phyloP scores from a whole-genome alignment of 2,329 filamentous ascomycete genomes.

The Shiraia sp. region DNA sequence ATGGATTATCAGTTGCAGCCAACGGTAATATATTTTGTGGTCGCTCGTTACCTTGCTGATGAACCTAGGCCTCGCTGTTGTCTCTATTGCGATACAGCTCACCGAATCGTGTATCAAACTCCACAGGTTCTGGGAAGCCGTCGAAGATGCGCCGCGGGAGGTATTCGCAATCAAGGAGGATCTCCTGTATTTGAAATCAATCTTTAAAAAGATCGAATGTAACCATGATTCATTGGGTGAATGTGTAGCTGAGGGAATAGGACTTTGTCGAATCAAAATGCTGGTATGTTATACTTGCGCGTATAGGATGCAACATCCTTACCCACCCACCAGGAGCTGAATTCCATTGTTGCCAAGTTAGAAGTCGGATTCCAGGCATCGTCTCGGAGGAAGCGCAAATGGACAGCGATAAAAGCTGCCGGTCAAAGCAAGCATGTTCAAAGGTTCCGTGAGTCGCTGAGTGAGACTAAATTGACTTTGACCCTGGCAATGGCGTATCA shows the following conservation, averaged over 20 bases:
- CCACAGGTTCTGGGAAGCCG: constrained; percentile 17
- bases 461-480: constrained; percentile 13
- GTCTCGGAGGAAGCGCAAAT: constrained; percentile 8
- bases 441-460: constrained; percentile 11
- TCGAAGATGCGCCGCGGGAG: constrained; percentile 17
- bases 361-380: constrained; percentile 7
- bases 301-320: background rate
- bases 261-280: constrained; percentile 13
- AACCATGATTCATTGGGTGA: background rate
- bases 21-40: no score
- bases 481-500: constrained; percentile 16
- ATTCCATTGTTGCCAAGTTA: constrained; percentile 5
- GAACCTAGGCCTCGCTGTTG: constrained; percentile 11
- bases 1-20: no score
- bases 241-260: constrained; percentile 13
- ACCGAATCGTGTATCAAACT: constrained; percentile 13
- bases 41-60: no score
- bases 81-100: constrained; percentile 10
- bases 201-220: constrained; percentile 11
- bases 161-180: constrained; percentile 15
- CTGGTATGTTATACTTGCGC: background rate
- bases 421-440: constrained; percentile 11
- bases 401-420: constrained; percentile 12
- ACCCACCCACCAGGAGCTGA: constrained; percentile 4
- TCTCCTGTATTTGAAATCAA: constrained; percentile 11